Evolutionary conservation across 371 early-diverging fungal species (phyloP), one percentile per base, ranked within the genome.

Genomic region (Syncephalastrum contaminatum): DNA sequence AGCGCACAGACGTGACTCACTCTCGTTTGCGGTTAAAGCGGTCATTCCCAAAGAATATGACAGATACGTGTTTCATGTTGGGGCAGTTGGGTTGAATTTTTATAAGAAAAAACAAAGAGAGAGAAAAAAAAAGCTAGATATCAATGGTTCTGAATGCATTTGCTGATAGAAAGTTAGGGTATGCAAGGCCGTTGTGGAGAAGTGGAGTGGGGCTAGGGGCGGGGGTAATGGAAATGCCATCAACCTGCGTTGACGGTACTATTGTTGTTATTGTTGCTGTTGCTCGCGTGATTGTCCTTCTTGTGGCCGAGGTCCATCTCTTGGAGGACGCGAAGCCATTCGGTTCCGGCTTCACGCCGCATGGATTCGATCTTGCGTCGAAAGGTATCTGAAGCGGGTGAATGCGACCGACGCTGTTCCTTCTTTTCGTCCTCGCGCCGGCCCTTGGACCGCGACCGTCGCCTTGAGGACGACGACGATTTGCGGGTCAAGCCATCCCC

Each of bases 321-420:
- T 24, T 80, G 76, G 30, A 83, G 59, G 1, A 84, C 84, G 42
- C 79, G 73, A 22, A 87, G 62, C 87, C 87, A 87, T 51, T 77
- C 83, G 27, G 74, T 72, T 4, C 87, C 87, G 1, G 85, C 84
- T 61, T 87, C 85, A 39, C 64, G 76, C 16, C 81, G 73, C 74
- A 87, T 82, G 15, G 80, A 77, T 53, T 87, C 84, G 43, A 87
- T 80, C 50, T 69, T 70, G 13, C 72, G 67, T 56, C 82, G 66
- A 58, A 79, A 81, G 0, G 63, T 73, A 19, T 54, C 50, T n/a
- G 55, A 45, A 8, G 51, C 50, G 19, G 66, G 61, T 24, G 60
- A 60, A 16, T 50, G 36, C 14, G 66, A 66, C 8, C 56, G 53
- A 30, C 44, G 55, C 50, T 58, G 30, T 43, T 54, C 19, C 58